Base-by-base conservation (phyloP, 129 eudicot species). In the Helianthus tuberosus region DNA sequence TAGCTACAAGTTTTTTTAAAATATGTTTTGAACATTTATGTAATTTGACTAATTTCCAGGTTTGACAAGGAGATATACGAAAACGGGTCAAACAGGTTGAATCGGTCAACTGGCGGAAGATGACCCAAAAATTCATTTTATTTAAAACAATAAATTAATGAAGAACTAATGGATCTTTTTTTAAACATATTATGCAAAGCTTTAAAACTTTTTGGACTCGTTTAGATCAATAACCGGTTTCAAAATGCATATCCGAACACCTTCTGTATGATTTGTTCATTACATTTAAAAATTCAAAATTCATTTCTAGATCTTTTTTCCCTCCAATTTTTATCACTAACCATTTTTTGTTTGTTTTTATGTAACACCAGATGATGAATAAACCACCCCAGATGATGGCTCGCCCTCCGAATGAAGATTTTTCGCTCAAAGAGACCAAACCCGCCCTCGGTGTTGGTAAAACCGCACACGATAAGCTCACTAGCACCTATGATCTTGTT, bases 401-500 rank as follows among this genome's bases (percentile, higher is more conserved):
- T 63, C 75, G 81, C 13, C 89, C 89, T 55, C 81, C 81, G 15
- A 46, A 49, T 39, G 66, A 71, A 0, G 75, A 54, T 54, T 71
- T 71, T 71, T 71, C 66, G 7, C 75, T 71, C 75, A 71, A 82
- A 85, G 69, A 84, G 74, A 71, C 65, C 65, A 71, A 71, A 55
- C 75, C 75, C 15, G 52, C 47, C 44, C 66, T 71, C 11, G 75
- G 75, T 53, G 66, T 15, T 5, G 46, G 53, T 8, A 70, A 70
- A 54, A 27, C 27, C 52, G 20, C 53, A 4, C 65, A 36, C 8
- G 66, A 71, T 39, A 71, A 71, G 39, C 65, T 71, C 53, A 39
- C 53, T 5, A 54, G 75, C 75, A 71, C 75, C 36, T 71, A 71
- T 44, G 89, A 84, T 60, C 89, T 84, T 20, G 83, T 84, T 43